phyloP scores from a whole-genome alignment of 228 moss, liverwort and hornwort species.

The Sphagnum magellanicum region DNA sequence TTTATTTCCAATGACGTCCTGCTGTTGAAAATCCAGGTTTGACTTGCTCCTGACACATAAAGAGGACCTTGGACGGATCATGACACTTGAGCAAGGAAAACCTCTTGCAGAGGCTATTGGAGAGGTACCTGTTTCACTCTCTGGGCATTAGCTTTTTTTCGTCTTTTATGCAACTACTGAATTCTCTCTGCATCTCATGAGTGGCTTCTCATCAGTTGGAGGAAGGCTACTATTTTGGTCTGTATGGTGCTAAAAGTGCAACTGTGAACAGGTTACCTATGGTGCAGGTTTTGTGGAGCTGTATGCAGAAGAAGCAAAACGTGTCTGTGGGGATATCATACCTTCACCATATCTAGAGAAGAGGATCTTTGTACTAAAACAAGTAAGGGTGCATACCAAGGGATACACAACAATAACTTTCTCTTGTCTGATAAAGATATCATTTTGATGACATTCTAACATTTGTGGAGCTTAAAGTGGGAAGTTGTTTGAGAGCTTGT shows the following conservation, averaged over 20 bases:
- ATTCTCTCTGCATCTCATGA: too few relatives aligned
- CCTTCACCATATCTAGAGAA: conserved; percentile 73
- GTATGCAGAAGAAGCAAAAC: conserved; percentile 96
- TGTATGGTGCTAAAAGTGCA: conserved; percentile 7
- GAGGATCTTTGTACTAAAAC: conserved; percentile 81
- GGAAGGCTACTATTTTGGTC: background rate
- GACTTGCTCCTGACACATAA: conserved; percentile 76
- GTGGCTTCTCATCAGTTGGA: too few relatives aligned
- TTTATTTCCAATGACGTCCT: background rate
- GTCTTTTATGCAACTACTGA: too few relatives aligned
- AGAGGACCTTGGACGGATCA: conserved; percentile 77
- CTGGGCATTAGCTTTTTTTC: background rate
- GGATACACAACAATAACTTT: too few relatives aligned
- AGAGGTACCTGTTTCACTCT: conserved; percentile 50
- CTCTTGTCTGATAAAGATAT: too few relatives aligned
- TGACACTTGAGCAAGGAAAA: conserved; percentile 95
- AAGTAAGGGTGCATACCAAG: conserved; percentile 28
- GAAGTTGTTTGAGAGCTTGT: background rate
- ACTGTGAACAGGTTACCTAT: conserved; percentile 65
- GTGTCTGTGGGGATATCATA: conserved; percentile 83
- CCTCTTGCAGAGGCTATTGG: conserved; percentile 74
- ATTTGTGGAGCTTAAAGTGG: background rate
- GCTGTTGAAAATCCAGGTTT: conserved; percentile 38
- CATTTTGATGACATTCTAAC: background rate
- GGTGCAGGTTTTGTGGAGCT: conserved; percentile 95